phyloP scores from a whole-genome alignment of 495 filamentous ascomycete genomes.

The Xylaria scruposa region DNA sequence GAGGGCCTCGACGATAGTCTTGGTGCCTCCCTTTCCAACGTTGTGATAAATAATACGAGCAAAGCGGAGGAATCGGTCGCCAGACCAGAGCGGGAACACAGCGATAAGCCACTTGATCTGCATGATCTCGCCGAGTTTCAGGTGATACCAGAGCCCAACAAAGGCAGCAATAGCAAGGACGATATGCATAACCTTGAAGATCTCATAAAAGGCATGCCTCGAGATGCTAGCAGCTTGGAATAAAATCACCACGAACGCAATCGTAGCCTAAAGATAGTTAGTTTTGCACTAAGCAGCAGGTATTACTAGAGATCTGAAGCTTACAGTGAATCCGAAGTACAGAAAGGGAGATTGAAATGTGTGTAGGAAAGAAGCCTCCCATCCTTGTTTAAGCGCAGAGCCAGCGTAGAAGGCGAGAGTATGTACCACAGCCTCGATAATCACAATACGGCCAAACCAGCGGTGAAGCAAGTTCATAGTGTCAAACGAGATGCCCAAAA shows the following conservation, averaged over 20 bases:
- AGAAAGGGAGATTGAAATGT: constrained; percentile 49
- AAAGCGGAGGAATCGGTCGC: constrained; percentile 67
- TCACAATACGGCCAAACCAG: constrained; percentile 90
- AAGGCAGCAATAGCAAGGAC: constrained; percentile 67
- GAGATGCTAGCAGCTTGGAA: constrained; percentile 78
- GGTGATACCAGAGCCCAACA: constrained; percentile 72
- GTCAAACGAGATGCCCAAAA: constrained; percentile 90
- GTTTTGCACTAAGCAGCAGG: not conserved
- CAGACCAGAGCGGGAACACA: constrained; percentile 68
- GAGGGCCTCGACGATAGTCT: constrained; percentile 65
- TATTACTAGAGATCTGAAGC: constrained; percentile 31
- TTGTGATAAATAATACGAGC: constrained; percentile 69
- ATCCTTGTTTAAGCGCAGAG: constrained; percentile 58
- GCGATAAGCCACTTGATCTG: constrained; percentile 67
- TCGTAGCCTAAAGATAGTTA: constrained; percentile 54
- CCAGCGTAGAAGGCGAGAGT: constrained; percentile 64
- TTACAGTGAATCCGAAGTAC: constrained; percentile 62
- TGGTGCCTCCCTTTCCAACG: constrained; percentile 65
- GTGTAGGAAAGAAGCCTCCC: constrained; percentile 48
- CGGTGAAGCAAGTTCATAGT: constrained; percentile 95
- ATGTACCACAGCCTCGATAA: constrained; percentile 78
- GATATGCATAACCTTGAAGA: constrained; percentile 82
- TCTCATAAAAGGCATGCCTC: constrained; percentile 90
- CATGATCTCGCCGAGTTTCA: constrained; percentile 64
- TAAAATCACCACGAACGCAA: constrained; percentile 66